Evolutionary conservation across 352 stramenopile species (phyloP).

Genomic region (Pythium monospermum): DNA sequence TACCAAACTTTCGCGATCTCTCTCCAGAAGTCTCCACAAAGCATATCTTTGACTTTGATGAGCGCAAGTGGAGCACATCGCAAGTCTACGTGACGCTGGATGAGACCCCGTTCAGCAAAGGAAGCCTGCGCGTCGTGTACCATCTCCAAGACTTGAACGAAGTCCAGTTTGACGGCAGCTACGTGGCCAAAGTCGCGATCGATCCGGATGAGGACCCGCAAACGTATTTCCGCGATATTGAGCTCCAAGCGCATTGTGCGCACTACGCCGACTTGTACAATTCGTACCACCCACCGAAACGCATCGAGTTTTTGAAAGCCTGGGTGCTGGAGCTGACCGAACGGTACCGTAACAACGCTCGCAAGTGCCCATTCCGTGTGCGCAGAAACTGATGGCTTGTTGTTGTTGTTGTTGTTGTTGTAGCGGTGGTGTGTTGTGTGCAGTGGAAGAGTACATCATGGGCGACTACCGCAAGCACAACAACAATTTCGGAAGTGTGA

Average conservation of each 20-base stretch:
- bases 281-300: slow-evolving; percentile 76
- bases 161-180: slow-evolving; percentile 33
- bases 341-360: slow-evolving; percentile 22
- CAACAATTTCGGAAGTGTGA: slow-evolving; percentile 86
- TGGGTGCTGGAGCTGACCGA: slow-evolving; percentile 82
- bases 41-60: slow-evolving; percentile 79
- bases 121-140: slow-evolving; percentile 75
- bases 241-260: slow-evolving; percentile 82
- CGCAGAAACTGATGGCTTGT: not conserved
- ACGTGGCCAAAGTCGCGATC: slow-evolving; percentile 85
- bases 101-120: slow-evolving; percentile 79
- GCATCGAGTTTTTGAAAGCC: slow-evolving; percentile 75
- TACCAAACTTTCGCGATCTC: slow-evolving; percentile 58
- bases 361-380: not conserved
- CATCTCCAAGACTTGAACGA: slow-evolving; percentile 66
- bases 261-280: slow-evolving; percentile 86
- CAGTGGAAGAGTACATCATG: slow-evolving; percentile 75
- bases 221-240: slow-evolving; percentile 87
- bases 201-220: slow-evolving; percentile 83
- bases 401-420: not conserved
- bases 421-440: slow-evolving; percentile 60
- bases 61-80: slow-evolving; percentile 60
- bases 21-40: slow-evolving; percentile 58
- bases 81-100: slow-evolving; percentile 73
- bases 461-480: slow-evolving; percentile 87